phyloP scores from a whole-genome alignment of 352 stramenopile genomes.

The Thraustochytrium sp. region DNA sequence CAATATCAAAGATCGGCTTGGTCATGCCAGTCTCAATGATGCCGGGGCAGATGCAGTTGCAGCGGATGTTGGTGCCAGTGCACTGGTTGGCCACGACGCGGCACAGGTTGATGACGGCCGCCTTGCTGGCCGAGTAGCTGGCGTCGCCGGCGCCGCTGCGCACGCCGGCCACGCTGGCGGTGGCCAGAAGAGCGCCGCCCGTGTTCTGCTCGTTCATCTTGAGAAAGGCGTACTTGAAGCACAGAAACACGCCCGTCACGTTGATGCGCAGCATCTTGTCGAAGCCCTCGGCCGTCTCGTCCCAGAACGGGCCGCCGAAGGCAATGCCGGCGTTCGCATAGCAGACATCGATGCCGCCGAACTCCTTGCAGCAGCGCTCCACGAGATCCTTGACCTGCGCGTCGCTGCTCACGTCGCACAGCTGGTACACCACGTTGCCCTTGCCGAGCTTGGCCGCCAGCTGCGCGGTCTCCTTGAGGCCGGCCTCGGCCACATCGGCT shows the following conservation, averaged over 20 bases:
- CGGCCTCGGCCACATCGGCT: conserved; percentile 20
- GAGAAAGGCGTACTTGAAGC: conserved; percentile 32
- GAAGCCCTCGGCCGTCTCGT: conserved; percentile 4
- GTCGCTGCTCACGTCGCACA: conserved; percentile 23
- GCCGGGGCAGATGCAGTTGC: conserved; percentile 32
- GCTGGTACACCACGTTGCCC: neutral
- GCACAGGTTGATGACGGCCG: conserved; percentile 43
- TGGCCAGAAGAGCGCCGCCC: conserved; percentile 7
- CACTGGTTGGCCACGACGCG: conserved; percentile 31
- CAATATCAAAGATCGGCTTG: conserved; percentile 30
- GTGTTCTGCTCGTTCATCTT: conserved; percentile 2
- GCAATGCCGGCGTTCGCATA: conserved; percentile 34
- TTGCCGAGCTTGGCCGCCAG: neutral
- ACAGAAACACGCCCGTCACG: conserved; percentile 20
- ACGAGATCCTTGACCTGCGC: conserved; percentile 27
- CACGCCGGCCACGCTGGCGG: conserved; percentile 10
- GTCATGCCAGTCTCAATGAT: conserved; percentile 45
- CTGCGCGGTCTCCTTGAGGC: neutral
- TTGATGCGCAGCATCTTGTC: conserved; percentile 1
- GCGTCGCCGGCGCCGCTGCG: conserved; percentile 27
- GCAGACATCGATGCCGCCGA: conserved; percentile 29
- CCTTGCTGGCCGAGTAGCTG: conserved; percentile 41
- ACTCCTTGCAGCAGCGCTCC: conserved; percentile 32
- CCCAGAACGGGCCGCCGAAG: neutral
- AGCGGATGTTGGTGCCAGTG: conserved; percentile 41